Percentiles rank a stretch among this genome's conserved stretches.
These are phyloP conservation scores for Oryza meyeriana DNA, from an alignment of 176 grass and related monocot genomes.

Conservation along the genomic window DNA sequence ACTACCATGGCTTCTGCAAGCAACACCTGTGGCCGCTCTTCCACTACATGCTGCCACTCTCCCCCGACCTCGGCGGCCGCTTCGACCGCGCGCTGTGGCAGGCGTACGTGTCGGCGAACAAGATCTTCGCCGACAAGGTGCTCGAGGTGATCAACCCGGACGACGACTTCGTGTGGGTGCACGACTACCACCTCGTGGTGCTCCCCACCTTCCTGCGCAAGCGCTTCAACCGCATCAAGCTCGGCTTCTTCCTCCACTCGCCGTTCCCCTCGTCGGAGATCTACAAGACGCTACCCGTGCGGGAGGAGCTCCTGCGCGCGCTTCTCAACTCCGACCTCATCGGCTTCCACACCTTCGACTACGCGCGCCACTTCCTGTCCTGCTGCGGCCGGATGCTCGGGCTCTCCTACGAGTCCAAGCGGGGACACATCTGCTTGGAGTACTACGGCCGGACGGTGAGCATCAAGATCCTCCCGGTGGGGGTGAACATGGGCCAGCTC, in stretches of 20 bases:
- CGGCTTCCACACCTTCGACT: conserved; percentile 96
- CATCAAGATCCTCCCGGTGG: conserved; percentile 89
- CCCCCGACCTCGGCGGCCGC: conserved; percentile 81
- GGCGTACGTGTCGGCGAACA: conserved; percentile 91
- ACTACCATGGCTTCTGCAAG: conserved; percentile 98
- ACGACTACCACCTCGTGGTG: conserved; percentile 98
- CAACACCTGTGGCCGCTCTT: conserved; percentile 98
- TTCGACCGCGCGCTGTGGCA: conserved; percentile 91
- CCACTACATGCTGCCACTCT: conserved; percentile 96
- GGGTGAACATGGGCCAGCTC: conserved; percentile 80
- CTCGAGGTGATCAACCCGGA: conserved; percentile 96
- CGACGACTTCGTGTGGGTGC: conserved; percentile 95
- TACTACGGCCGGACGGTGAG: conserved; percentile 93
- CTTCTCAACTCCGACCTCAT: conserved; percentile 92
- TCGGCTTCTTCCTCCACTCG: conserved; percentile 90
- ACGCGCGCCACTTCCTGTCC: conserved; percentile 94
- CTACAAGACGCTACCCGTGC: conserved; percentile 86
- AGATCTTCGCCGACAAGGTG: conserved; percentile 92
- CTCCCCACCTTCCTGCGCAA: conserved; percentile 91
- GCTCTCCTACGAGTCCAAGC: conserved; percentile 77
- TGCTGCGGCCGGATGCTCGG: conserved; percentile 89
- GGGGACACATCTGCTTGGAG: conserved; percentile 81
- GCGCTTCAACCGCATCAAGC: conserved; percentile 86
- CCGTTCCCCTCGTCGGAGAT: conserved; percentile 93
- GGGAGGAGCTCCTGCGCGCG: conserved; percentile 82